Percentiles rank a stretch among this genome's conserved stretches.
These are phyloP conservation scores for Phytophthora multivora DNA, from an alignment of 352 stramenopile species.

Conservation along the genomic window DNA sequence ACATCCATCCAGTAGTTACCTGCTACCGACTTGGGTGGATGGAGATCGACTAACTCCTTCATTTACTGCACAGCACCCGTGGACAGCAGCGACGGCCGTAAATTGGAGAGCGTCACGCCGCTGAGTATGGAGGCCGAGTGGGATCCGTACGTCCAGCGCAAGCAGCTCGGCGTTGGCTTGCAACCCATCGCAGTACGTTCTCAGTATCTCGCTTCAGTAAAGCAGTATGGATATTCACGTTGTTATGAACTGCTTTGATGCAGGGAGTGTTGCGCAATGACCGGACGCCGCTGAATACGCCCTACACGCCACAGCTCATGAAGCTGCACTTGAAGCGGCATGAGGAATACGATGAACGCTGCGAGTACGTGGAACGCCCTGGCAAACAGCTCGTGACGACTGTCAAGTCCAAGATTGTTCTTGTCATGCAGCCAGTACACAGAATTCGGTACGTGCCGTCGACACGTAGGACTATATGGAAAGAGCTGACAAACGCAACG, in stretches of 20 bases:
- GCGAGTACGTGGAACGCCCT: constrained; percentile 31
- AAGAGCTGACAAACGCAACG: constrained; percentile 16
- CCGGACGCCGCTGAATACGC: constrained; percentile 80
- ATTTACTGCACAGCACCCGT: constrained; percentile 9
- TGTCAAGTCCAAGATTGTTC: constrained; percentile 48
- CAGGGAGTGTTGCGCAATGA: constrained; percentile 73
- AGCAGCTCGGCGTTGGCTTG: constrained; percentile 49
- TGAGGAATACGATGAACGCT: constrained; percentile 54
- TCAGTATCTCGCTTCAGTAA: constrained; percentile 1
- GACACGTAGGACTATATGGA: constrained; percentile 12
- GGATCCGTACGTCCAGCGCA: constrained; percentile 57
- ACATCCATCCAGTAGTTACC: constrained; percentile 21
- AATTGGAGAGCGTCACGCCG: constrained; percentile 40
- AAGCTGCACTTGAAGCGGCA: constrained; percentile 76
- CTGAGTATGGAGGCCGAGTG: constrained; percentile 49
- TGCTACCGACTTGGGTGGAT: constrained; percentile 17
- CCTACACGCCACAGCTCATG: constrained; percentile 86
- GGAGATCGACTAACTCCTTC: constrained; percentile 6
- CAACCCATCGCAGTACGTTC: constrained; percentile 48
- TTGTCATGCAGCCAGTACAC: constrained; percentile 46
- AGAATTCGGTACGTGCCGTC: constrained; percentile 48
- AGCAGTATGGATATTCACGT: constrained; percentile 8
- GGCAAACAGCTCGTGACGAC: constrained; percentile 44
- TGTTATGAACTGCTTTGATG: background rate
- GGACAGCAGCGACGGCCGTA: constrained; percentile 30